These are phyloP conservation scores for Paxillus involutus DNA, from an alignment of 768 basidiomycete genomes.

Conservation along the genomic window DNA sequence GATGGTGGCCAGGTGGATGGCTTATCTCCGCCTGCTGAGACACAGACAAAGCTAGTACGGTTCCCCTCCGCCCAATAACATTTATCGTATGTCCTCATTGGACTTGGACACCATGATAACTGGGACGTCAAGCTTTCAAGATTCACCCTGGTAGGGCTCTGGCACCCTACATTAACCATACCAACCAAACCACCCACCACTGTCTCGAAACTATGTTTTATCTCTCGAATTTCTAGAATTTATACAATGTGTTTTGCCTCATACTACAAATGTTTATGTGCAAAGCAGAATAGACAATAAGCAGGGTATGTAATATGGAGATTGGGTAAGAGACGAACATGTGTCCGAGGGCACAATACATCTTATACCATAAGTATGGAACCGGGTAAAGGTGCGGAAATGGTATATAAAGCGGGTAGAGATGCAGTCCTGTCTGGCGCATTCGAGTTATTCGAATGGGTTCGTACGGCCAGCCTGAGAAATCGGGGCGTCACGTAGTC, in stretches of 20 bases:
- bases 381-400: neutral
- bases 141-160: neutral
- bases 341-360: neutral
- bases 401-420: constrained; percentile 2
- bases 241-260: constrained; percentile 10
- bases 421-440: neutral
- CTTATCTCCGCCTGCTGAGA: neutral
- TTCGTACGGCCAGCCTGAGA: constrained; percentile 76
- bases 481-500: neutral
- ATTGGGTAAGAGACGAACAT: constrained; percentile 6
- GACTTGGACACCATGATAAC: constrained; percentile 1
- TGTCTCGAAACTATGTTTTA: too few relatives aligned
- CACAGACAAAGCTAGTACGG: constrained; percentile 24
- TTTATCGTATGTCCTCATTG: constrained; percentile 8
- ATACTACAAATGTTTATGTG: constrained; percentile 12
- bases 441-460: constrained; percentile 41
- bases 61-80: constrained; percentile 40
- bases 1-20: neutral
- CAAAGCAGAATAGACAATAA: constrained; percentile 18
- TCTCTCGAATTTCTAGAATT: constrained; percentile 8
- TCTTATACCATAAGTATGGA: constrained; percentile 8
- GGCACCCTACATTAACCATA: neutral
- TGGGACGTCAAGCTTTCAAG: neutral
- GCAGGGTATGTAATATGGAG: constrained; percentile 20
- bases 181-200: neutral